Evolutionary conservation across 495 filamentous ascomycete genomes (phyloP).

Genomic region (Lineolata rhizophorae): DNA sequence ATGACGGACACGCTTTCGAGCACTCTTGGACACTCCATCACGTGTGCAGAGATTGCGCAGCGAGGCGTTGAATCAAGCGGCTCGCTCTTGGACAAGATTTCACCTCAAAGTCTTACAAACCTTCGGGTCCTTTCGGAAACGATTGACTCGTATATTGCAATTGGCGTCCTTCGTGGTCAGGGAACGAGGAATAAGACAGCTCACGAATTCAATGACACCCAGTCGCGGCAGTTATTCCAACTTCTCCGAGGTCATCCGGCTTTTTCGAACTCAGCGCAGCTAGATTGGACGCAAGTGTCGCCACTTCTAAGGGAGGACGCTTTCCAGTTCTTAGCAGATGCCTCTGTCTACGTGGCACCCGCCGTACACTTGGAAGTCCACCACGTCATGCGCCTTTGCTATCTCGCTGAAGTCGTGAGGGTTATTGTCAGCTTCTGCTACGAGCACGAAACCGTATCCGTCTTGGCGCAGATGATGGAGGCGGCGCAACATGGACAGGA

Average conservation of each 20-base stretch:
- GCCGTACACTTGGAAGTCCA: constrained; percentile 53
- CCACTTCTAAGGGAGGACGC: constrained; percentile 57
- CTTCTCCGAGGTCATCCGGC: constrained; percentile 34
- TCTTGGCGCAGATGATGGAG: constrained; percentile 2
- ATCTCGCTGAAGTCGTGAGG: constrained; percentile 77
- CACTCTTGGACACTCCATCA: constrained; percentile 70
- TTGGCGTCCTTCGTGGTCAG: constrained; percentile 41
- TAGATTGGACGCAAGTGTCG: constrained; percentile 27
- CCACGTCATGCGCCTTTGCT: constrained; percentile 73
- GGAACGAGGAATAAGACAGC: constrained; percentile 38
- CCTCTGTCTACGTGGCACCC: constrained; percentile 45
- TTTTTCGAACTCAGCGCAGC: constrained; percentile 9
- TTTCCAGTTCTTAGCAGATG: constrained; percentile 72
- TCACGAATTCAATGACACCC: constrained; percentile 44
- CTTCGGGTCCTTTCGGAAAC: constrained; percentile 84
- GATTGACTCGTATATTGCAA: constrained; percentile 57
- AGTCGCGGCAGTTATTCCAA: constrained; percentile 52
- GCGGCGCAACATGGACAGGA: not conserved
- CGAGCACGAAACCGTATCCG: not conserved
- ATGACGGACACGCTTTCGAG: constrained; percentile 47
- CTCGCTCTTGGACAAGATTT: constrained; percentile 67
- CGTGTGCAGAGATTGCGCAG: constrained; percentile 78
- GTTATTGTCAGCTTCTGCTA: constrained; percentile 27
- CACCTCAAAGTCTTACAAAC: constrained; percentile 61
- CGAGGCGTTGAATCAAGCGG: constrained; percentile 58